Conservation (phyloP, 495 filamentous ascomycete genomes). For the Podospora anserina region DNA sequence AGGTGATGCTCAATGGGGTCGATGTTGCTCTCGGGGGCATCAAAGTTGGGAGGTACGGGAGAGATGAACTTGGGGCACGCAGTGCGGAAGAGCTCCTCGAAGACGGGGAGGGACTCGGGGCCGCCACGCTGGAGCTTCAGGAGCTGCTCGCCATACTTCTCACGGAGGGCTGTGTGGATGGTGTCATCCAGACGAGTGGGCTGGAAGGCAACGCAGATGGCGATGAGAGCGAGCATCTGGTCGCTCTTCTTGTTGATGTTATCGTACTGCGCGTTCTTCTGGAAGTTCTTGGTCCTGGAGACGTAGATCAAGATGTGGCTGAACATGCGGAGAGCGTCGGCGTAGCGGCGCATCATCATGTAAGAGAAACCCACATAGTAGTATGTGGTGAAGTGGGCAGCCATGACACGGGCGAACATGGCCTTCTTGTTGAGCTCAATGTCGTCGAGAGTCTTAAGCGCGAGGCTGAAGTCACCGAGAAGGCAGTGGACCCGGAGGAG, state of each 20-base stretch:
- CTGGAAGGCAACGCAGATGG: slow-evolving; percentile 96
- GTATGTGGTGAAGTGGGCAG: slow-evolving; percentile 98
- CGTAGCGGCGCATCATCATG: slow-evolving; percentile 99
- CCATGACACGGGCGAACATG: slow-evolving; percentile 99
- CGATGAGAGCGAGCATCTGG: slow-evolving; percentile 98
- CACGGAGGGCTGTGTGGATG: slow-evolving; percentile 93
- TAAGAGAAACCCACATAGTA: slow-evolving; percentile 99
- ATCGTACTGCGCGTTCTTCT: slow-evolving; percentile 96
- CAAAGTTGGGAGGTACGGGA: slow-evolving; percentile 94
- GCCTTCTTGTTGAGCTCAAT: slow-evolving; percentile 99
- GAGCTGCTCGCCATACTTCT: slow-evolving; percentile 99
- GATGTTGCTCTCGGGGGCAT: slow-evolving; percentile 87
- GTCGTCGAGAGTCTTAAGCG: slow-evolving; percentile 96
- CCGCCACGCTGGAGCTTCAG: slow-evolving; percentile 92
- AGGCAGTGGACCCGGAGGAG: slow-evolving; percentile 94
- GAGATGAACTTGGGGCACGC: slow-evolving; percentile 99
- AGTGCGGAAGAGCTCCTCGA: slow-evolving; percentile 91
- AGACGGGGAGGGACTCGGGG: slow-evolving; percentile 89
- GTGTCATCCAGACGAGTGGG: slow-evolving; percentile 96
- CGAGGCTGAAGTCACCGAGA: slow-evolving; percentile 95
- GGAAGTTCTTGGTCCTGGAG: slow-evolving; percentile 98
- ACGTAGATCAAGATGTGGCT: slow-evolving; percentile 99
- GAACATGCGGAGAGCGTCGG: slow-evolving; percentile 99
- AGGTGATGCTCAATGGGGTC: slow-evolving; percentile 98
- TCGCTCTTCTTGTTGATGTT: slow-evolving; percentile 99